phyloP scores from a whole-genome alignment of 495 filamentous ascomycete species.

The Penicillium atrosanguineum region DNA sequence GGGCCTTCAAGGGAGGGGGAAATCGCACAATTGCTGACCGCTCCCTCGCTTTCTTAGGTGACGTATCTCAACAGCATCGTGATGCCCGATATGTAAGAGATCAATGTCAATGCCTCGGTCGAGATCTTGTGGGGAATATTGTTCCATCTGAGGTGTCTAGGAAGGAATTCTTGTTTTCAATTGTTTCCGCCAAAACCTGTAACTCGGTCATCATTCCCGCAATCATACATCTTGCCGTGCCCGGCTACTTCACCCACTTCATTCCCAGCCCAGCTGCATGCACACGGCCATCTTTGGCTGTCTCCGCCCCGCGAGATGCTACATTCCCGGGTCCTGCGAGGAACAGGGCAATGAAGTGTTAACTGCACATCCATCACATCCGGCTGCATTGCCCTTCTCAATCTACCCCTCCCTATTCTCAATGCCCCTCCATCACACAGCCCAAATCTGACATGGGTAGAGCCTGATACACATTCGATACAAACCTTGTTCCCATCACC shows the following conservation, averaged over 20 bases:
- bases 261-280: not conserved
- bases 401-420: not conserved
- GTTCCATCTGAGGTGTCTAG: too few relatives aligned
- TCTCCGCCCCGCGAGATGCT: not conserved
- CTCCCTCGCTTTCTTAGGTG: conserved; percentile 42
- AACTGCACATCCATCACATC: conserved; percentile 5
- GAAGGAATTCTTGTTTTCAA: not conserved
- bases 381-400: not conserved
- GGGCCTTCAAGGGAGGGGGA: not conserved
- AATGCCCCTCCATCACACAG: not conserved
- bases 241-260: not conserved
- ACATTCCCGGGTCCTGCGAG: not conserved
- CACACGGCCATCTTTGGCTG: not conserved
- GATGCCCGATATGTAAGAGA: conserved; percentile 54
- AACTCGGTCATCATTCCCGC: not conserved
- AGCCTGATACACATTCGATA: not conserved
- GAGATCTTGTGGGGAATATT: not conserved
- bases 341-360: not conserved
- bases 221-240: not conserved
- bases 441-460: not conserved
- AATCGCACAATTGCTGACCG: conserved; percentile 24
- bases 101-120: not conserved
- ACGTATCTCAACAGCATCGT: conserved; percentile 62
- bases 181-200: not conserved
- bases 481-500: not conserved